Evolutionary conservation across 257 asterid species (phyloP).

Genomic region (Anisodus tanguticus): DNA sequence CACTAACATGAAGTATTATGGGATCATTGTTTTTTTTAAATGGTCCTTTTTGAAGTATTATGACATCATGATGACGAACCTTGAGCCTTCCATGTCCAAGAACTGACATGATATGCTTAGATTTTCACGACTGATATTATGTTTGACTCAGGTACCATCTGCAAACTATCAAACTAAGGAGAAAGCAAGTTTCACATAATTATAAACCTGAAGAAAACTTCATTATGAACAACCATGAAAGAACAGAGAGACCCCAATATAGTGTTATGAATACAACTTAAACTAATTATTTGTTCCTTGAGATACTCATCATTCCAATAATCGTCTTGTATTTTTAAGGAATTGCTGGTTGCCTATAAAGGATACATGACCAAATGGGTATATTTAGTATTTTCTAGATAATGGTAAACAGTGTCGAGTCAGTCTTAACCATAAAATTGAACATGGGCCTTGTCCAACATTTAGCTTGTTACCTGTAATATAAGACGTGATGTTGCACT

Average conservation of each 20-base stretch:
- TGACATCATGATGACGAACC: not conserved
- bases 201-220: constrained; percentile 1
- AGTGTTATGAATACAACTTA: not conserved
- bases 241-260: not conserved
- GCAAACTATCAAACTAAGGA: not conserved
- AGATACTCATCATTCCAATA: not conserved
- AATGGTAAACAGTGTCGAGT: not conserved
- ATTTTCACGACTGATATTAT: not conserved
- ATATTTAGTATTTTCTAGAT: not conserved
- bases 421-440: not conserved
- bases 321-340: not conserved
- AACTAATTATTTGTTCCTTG: not conserved
- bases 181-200: not conserved
- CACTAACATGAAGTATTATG: not conserved
- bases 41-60: not conserved
- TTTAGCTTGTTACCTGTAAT: constrained; percentile 61
- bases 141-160: not conserved
- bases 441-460: not conserved
- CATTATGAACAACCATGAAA: not conserved
- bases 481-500: constrained; percentile 98
- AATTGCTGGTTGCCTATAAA: not conserved
- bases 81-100: not conserved
- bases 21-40: not conserved
- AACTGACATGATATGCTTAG: not conserved
- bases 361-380: not conserved